Conservation (phyloP, 1,284 basidiomycete species). For the Neonothopanus nambi region DNA sequence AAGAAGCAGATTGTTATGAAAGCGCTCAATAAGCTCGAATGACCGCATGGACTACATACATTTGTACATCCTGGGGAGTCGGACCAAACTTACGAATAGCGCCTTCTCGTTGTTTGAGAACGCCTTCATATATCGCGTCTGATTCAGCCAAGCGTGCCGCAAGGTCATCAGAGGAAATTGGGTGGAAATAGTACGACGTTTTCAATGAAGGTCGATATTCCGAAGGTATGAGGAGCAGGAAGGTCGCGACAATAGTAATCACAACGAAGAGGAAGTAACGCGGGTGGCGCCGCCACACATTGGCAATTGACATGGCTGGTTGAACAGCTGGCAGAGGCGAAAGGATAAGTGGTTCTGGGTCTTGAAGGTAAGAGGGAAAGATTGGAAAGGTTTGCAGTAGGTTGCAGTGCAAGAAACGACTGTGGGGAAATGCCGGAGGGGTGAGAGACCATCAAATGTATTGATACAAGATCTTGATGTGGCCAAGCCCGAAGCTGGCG, state of each 20-base stretch:
- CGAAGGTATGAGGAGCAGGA: conserved; percentile 43
- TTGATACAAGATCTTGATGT: too few relatives aligned
- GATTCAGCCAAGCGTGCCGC: conserved; percentile 36
- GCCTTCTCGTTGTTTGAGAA: conserved; percentile 36
- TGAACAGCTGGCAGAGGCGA: too few relatives aligned
- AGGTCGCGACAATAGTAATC: conserved; percentile 38
- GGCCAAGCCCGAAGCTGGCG: too few relatives aligned
- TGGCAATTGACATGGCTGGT: too few relatives aligned
- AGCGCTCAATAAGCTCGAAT: background rate
- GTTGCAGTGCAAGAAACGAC: too few relatives aligned
- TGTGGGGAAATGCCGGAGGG: too few relatives aligned
- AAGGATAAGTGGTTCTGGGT: too few relatives aligned
- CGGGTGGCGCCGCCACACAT: conserved; percentile 48
- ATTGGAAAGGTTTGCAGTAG: too few relatives aligned
- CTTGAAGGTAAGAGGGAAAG: too few relatives aligned
- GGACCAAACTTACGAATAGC: conserved; percentile 46
- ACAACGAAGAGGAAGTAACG: conserved; percentile 45
- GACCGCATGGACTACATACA: conserved; percentile 34
- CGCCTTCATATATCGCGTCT: conserved; percentile 40
- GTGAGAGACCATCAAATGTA: too few relatives aligned
- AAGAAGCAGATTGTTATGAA: too few relatives aligned
- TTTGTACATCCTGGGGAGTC: conserved; percentile 35
- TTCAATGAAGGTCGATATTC: conserved; percentile 17
- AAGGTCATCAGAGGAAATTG: conserved; percentile 32
- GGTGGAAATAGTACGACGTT: conserved; percentile 21